These are phyloP conservation scores for Ganoderma boninense DNA, from an alignment of 1,284 basidiomycete species.

Conservation along the genomic window DNA sequence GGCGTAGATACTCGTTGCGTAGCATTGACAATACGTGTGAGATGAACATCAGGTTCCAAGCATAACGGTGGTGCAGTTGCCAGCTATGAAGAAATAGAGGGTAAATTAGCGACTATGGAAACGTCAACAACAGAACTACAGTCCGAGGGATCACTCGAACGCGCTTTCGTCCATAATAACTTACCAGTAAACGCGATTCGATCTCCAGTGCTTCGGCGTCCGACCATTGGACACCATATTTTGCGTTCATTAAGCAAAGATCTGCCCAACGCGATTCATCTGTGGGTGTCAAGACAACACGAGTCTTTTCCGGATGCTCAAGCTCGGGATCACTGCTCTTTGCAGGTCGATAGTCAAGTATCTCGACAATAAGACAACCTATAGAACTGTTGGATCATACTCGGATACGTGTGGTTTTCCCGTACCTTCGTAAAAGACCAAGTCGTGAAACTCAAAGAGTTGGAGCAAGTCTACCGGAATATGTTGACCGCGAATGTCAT, in stretches of 20 bases:
- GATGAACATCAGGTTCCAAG: conserved; percentile 76
- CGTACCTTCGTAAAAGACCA: conserved; percentile 83
- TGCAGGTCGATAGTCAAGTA: conserved; percentile 74
- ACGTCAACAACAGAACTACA: background rate
- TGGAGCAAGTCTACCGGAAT: conserved; percentile 86
- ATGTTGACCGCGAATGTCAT: conserved; percentile 79
- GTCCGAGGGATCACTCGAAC: background rate
- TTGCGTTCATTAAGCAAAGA: conserved; percentile 72
- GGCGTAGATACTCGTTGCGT: conserved; percentile 74
- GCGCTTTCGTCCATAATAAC: conserved; percentile 34
- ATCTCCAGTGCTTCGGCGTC: conserved; percentile 75
- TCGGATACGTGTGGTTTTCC: background rate
- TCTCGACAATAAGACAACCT: conserved; percentile 86
- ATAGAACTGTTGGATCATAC: background rate
- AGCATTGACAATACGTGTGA: conserved; percentile 76
- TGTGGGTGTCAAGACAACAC: conserved; percentile 78
- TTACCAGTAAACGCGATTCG: conserved; percentile 75
- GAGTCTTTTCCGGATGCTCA: conserved; percentile 66
- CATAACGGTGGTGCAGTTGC: conserved; percentile 78
- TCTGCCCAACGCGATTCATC: conserved; percentile 80
- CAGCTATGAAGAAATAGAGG: conserved; percentile 54
- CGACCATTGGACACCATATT: conserved; percentile 63
- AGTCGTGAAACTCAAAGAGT: conserved; percentile 70
- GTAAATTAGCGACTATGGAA: background rate
- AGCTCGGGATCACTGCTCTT: conserved; percentile 59